Conservation (phyloP, 2,329 filamentous ascomycete genomes). For the Diaporthe ampelina region DNA sequence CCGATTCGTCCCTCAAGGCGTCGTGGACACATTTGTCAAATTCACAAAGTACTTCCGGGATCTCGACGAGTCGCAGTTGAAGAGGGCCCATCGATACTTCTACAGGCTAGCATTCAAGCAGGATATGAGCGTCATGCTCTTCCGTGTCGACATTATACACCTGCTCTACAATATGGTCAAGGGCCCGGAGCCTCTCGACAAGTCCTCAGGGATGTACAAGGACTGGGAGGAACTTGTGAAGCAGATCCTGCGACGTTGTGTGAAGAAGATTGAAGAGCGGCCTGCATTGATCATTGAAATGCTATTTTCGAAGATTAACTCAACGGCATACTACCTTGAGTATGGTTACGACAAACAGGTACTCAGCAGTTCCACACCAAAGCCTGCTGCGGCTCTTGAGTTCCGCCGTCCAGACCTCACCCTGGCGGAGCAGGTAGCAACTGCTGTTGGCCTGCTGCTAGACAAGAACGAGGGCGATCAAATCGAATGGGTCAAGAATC, state of each 20-base stretch:
- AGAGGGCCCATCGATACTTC: conserved; percentile 93
- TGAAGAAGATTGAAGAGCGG: conserved; percentile 87
- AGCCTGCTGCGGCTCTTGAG: conserved; percentile 84
- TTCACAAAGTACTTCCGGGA: conserved; percentile 87
- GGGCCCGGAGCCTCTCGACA: conserved; percentile 82
- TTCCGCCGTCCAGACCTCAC: conserved; percentile 70
- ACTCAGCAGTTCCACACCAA: conserved; percentile 69
- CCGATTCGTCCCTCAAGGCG: conserved; percentile 86
- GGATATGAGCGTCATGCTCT: conserved; percentile 89
- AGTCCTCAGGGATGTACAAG: conserved; percentile 75
- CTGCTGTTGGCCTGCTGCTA: conserved; percentile 83
- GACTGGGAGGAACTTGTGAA: conserved; percentile 94
- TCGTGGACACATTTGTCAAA: conserved; percentile 88
- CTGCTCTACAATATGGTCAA: conserved; percentile 94
- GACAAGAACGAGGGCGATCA: conserved; percentile 83
- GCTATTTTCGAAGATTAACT: conserved; percentile 91
- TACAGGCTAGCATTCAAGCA: conserved; percentile 96
- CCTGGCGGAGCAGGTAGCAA: conserved; percentile 73
- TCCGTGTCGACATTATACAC: conserved; percentile 89
- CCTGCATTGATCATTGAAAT: conserved; percentile 91
- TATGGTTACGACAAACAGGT: conserved; percentile 90
- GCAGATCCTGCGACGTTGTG: conserved; percentile 85
- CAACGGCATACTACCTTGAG: conserved; percentile 88
- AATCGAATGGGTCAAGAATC: conserved; percentile 84
- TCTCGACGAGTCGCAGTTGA: conserved; percentile 83